Evolutionary conservation across 169 alveolate genomes (phyloP), one percentile per base, ranked within the genome.

Genomic region (Blepharisma undulans): DNA sequence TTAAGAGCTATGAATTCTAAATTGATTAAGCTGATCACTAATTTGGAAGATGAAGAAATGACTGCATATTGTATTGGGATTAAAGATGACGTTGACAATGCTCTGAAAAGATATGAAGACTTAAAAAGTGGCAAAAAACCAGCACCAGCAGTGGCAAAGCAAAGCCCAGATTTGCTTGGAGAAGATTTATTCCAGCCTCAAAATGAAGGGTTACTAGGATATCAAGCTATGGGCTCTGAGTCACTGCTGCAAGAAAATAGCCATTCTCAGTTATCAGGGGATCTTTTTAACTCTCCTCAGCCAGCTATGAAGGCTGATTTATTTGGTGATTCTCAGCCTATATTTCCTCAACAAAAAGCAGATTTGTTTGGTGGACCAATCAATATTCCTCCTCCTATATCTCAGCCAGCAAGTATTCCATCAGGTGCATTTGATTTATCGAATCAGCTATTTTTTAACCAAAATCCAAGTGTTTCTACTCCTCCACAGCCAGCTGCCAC

Each of bases 1-100:
- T 25, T 88, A 5, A 71, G 59, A 16, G 92, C 92, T 12, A 88
- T 88, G 92, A 88, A 88, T 19, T 29, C 60, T 1, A 88, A 76
- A 61, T 19, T 88, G 33, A 18, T 88, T 30, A 88, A 72, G 29
- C 48, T 88, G 21, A 33, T 88, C 0, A 48, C 76, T 1, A 88
- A 34, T 36, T 22, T 88, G 18, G 79, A 72, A 36, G 92, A 88
- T 25, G 87, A 30, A 25, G 85, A 88, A 21, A 21, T 88, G 22
- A 19, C 77, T 22, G 60, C 33, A 25, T 32, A 22, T 27, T 76
- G 92, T 48, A 19, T 88, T 22, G 32, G 61, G 27, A n/a, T 76
- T 16, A 88, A 88, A 34, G 92, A 88, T 33, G 87, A 88, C 18
- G 25, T 88, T 22, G 33, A 72, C 18, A 29, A 30, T 30, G 72